phyloP scores from a whole-genome alignment of 1,139 yeast species.

The Pichia sp. region DNA sequence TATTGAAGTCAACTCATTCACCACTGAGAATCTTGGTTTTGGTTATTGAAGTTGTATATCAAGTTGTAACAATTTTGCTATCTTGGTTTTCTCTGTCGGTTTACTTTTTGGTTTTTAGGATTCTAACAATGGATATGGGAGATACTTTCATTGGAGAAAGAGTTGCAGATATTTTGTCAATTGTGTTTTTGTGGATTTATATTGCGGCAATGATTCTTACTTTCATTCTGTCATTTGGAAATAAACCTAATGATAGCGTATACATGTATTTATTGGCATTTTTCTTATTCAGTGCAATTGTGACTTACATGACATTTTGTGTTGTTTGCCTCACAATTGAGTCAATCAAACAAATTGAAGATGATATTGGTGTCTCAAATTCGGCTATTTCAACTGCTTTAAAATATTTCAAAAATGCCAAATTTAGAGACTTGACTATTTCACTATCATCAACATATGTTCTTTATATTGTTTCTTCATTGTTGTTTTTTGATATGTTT shows the following conservation, averaged over 20 bases:
- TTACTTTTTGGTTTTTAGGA: slow-evolving; percentile 67
- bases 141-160: slow-evolving; percentile 37
- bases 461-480: slow-evolving; percentile 67
- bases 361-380: slow-evolving; percentile 26
- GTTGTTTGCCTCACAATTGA: slow-evolving; percentile 74
- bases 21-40: slow-evolving; percentile 50
- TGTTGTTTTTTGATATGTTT: slow-evolving; percentile 68
- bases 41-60: slow-evolving; percentile 64
- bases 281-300: slow-evolving; percentile 77
- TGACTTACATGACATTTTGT: slow-evolving; percentile 87
- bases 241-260: slow-evolving; percentile 88
- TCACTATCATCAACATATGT: slow-evolving; percentile 81
- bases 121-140: slow-evolving; percentile 44
- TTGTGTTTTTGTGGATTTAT: slow-evolving; percentile 82
- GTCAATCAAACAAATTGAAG: slow-evolving; percentile 37
- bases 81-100: slow-evolving; percentile 76
- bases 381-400: slow-evolving; percentile 34
- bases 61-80: slow-evolving; percentile 52
- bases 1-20: slow-evolving; percentile 61
- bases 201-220: slow-evolving; percentile 80
- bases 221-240: slow-evolving; percentile 87
- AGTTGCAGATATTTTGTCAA: slow-evolving; percentile 61
- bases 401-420: slow-evolving; percentile 47
- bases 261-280: slow-evolving; percentile 71
- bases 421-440: slow-evolving; percentile 79